phyloP scores from a whole-genome alignment of 495 filamentous ascomycete species.

The Neurospora sp. region DNA sequence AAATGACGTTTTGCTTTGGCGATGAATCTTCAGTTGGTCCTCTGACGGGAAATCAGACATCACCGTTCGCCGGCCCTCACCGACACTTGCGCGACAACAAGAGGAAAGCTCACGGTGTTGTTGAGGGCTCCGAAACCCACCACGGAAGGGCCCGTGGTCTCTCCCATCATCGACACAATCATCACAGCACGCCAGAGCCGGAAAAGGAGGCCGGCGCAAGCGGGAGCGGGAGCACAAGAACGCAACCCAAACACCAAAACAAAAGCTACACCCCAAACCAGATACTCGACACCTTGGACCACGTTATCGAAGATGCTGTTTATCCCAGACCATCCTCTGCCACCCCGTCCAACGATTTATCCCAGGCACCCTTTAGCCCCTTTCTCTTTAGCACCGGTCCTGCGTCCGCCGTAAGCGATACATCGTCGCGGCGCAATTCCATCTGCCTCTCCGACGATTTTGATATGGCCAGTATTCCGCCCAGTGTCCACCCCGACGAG shows the following conservation, averaged over 20 bases:
- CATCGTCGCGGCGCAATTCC: constrained; percentile 48
- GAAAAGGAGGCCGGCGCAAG: not conserved
- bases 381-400: constrained; percentile 38
- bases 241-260: not conserved
- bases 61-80: constrained; percentile 13
- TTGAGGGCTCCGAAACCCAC: not conserved
- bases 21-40: constrained; percentile 44
- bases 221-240: not conserved
- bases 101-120: not conserved
- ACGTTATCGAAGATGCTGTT: not conserved
- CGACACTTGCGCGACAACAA: constrained; percentile 29
- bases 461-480: constrained; percentile 16
- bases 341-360: constrained; percentile 21
- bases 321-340: constrained; percentile 6
- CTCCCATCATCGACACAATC: not conserved
- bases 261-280: not conserved
- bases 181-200: not conserved
- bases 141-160: not conserved
- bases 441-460: constrained; percentile 43
- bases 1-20: constrained; percentile 48
- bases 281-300: not conserved
- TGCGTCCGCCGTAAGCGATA: constrained; percentile 34
- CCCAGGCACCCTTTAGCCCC: constrained; percentile 45
- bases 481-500: constrained; percentile 6
- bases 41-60: constrained; percentile 18